phyloP scores from a whole-genome alignment of 257 asterid species.

The Verbena officinalis region DNA sequence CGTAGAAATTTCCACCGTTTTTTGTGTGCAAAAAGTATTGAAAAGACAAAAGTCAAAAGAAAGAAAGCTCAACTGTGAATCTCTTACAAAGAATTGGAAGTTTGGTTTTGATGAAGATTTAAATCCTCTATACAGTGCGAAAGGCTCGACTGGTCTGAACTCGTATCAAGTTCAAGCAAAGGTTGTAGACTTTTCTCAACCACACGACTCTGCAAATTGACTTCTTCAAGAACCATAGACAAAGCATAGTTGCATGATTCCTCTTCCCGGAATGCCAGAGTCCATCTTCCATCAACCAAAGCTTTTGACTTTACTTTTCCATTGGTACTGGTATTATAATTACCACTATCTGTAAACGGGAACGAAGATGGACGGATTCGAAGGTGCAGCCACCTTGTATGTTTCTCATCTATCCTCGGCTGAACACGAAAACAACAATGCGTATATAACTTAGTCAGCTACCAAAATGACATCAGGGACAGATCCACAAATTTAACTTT shows the following conservation, averaged over 20 bases:
- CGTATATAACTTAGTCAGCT: neutral
- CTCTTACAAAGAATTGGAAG: constrained; percentile 35
- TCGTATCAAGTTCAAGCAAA: constrained; percentile 53
- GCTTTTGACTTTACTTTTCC: constrained; percentile 68
- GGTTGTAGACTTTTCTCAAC: constrained; percentile 74
- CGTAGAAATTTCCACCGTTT: constrained; percentile 40
- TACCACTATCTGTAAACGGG: constrained; percentile 55
- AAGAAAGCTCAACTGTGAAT: constrained; percentile 25
- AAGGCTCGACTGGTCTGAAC: constrained; percentile 32
- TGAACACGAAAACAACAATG: constrained; percentile 40
- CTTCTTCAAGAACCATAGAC: constrained; percentile 74
- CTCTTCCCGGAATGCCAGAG: constrained; percentile 87
- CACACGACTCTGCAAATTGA: constrained; percentile 47
- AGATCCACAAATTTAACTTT: too few relatives aligned
- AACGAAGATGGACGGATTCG: constrained; percentile 84
- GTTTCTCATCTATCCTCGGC: constrained; percentile 88
- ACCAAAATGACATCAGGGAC: too few relatives aligned
- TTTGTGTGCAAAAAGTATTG: constrained; percentile 34
- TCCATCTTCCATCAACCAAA: constrained; percentile 96
- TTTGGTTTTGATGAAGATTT: constrained; percentile 38
- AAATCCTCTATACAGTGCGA: constrained; percentile 30
- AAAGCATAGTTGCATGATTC: constrained; percentile 69
- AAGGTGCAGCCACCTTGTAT: constrained; percentile 91
- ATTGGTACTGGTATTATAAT: constrained; percentile 38
- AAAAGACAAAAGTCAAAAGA: constrained; percentile 9